Evolutionary conservation across 1,284 basidiomycete genomes (phyloP).

Genomic region (Moesziomyces globuligerus): DNA sequence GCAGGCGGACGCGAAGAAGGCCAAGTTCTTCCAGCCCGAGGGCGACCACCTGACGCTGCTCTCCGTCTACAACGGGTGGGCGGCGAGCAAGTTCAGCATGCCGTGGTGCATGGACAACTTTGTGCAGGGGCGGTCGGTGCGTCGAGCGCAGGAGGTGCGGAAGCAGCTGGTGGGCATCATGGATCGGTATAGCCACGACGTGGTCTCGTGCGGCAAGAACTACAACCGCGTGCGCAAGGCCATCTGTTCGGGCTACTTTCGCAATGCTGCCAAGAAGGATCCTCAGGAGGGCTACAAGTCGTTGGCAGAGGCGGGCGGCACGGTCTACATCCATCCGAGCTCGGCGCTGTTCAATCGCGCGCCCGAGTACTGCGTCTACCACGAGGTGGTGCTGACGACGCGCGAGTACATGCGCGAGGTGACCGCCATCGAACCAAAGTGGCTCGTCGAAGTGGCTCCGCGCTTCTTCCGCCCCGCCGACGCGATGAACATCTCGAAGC

Average conservation of each 20-base stretch:
- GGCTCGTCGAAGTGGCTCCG: conserved; percentile 97
- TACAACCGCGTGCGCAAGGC: conserved; percentile 93
- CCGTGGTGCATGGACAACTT: conserved; percentile 87
- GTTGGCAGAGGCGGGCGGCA: conserved; percentile 83
- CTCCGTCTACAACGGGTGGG: conserved; percentile 99
- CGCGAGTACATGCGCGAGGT: conserved; percentile 91
- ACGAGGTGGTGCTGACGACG: conserved; percentile 79
- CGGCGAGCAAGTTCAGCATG: conserved; percentile 85
- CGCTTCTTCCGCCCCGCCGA: conserved; percentile 98
- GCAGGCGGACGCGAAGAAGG: conserved; percentile 98
- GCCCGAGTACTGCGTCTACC: conserved; percentile 79
- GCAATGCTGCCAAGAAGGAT: conserved; percentile 76
- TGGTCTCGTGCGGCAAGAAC: conserved; percentile 88
- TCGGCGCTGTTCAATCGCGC: conserved; percentile 96
- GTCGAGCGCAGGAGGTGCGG: conserved; percentile 94
- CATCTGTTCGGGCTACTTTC: conserved; percentile 83
- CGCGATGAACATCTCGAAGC: conserved; percentile 92
- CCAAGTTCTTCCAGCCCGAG: conserved; percentile 85
- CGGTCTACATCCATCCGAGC: conserved; percentile 96
- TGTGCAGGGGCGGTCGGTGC: conserved; percentile 95
- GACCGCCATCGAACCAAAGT: conserved; percentile 96
- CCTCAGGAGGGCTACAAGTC: conserved; percentile 82
- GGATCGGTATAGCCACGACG: conserved; percentile 98
- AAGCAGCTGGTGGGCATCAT: conserved; percentile 98
- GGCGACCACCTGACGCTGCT: conserved; percentile 95